These are phyloP conservation scores for Neurospora crassa DNA, from an alignment of 2,329 filamentous ascomycete genomes.

Conservation along the genomic window DNA sequence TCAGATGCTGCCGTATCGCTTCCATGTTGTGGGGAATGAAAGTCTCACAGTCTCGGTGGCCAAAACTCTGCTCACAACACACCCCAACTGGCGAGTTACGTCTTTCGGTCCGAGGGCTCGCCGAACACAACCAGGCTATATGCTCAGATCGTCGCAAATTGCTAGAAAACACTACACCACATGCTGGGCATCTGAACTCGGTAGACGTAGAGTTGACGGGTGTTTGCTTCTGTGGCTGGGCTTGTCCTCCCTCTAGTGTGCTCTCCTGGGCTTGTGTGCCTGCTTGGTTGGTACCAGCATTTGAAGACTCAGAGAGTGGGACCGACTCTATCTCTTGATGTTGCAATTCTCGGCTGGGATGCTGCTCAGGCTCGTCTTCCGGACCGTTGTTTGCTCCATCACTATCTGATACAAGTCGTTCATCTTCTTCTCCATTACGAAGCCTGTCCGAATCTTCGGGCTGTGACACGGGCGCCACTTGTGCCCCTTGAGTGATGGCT, in stretches of 20 bases:
- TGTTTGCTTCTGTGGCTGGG: neutral
- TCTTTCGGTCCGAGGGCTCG: too few relatives aligned
- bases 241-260: neutral
- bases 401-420: too few relatives aligned
- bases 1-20: too few relatives aligned
- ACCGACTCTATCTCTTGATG: neutral
- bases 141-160: neutral
- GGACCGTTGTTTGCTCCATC: neutral
- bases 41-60: too few relatives aligned
- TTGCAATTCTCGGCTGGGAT: neutral
- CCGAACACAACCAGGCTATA: neutral
- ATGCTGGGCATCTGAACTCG: neutral
- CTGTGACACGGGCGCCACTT: neutral
- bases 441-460: neutral
- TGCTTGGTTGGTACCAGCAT: neutral
- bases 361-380: neutral
- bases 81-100: too few relatives aligned
- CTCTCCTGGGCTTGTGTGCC: neutral
- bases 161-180: neutral
- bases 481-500: neutral
- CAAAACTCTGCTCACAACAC: too few relatives aligned
- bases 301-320: neutral
- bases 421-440: too few relatives aligned
- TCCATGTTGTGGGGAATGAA: too few relatives aligned
- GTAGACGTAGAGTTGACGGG: neutral